Conservation (phyloP, 2,329 filamentous ascomycete species). For the Neofusicoccum umdonicola region DNA sequence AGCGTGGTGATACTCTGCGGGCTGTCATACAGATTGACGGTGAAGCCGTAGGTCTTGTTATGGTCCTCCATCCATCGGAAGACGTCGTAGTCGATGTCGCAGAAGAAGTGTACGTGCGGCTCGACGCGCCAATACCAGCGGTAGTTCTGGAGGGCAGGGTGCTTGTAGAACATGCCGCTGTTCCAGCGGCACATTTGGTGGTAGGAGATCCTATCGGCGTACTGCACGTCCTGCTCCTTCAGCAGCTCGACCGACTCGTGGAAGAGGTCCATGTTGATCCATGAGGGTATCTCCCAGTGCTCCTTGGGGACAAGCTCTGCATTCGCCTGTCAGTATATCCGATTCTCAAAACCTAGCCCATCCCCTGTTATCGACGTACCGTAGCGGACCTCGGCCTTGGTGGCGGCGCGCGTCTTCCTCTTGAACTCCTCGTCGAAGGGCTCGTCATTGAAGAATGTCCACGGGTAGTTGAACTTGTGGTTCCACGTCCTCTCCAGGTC, state of each 20-base stretch:
- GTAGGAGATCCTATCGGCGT: constrained; percentile 84
- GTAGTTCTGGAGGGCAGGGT: constrained; percentile 76
- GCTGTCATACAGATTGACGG: constrained; percentile 93
- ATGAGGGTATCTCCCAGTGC: constrained; percentile 87
- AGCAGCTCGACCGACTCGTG: constrained; percentile 80
- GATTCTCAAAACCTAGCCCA: not conserved
- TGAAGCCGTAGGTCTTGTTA: constrained; percentile 99
- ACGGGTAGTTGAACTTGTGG: constrained; percentile 98
- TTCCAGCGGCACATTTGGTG: constrained; percentile 99
- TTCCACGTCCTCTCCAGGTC: constrained; percentile 97
- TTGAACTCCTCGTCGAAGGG: constrained; percentile 95
- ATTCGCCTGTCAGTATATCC: constrained; percentile 25
- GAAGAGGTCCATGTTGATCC: constrained; percentile 89
- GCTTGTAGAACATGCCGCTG: constrained; percentile 95
- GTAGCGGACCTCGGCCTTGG: constrained; percentile 84
- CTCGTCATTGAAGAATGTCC: constrained; percentile 98
- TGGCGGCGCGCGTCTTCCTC: constrained; percentile 71
- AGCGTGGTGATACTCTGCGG: constrained; percentile 81
- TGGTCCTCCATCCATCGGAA: constrained; percentile 97
- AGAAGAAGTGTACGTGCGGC: constrained; percentile 98
- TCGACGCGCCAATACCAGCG: constrained; percentile 99
- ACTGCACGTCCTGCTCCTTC: constrained; percentile 82
- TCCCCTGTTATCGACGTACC: constrained; percentile 49
- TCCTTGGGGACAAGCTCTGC: constrained; percentile 86
- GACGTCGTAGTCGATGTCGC: constrained; percentile 96